Evolutionary conservation across 2,329 filamentous ascomycete species (phyloP).

Genomic region (Massarina eburnea): DNA sequence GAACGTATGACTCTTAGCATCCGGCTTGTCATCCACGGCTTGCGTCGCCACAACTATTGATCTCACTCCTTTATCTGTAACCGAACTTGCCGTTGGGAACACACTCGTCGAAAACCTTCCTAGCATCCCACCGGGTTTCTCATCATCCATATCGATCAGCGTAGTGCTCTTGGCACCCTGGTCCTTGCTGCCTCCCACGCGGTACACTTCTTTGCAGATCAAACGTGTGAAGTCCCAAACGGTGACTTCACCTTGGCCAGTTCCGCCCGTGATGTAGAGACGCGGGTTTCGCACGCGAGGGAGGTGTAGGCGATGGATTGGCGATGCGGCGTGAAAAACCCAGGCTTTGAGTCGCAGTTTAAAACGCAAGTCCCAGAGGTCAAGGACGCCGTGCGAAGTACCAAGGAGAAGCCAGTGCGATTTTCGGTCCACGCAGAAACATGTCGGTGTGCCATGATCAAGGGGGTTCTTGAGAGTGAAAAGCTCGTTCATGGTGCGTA

Average conservation of each 20-base stretch:
- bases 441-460: slow-evolving; percentile 87
- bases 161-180: slow-evolving; percentile 58
- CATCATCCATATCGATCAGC: slow-evolving; percentile 86
- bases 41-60: slow-evolving; percentile 75
- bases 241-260: slow-evolving; percentile 82
- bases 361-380: slow-evolving; percentile 97
- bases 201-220: slow-evolving; percentile 85
- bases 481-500: slow-evolving; percentile 80
- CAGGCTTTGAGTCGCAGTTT: slow-evolving; percentile 82
- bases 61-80: slow-evolving; percentile 68
- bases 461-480: slow-evolving; percentile 84
- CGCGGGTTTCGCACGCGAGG: slow-evolving; percentile 66
- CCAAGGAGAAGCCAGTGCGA: slow-evolving; percentile 90
- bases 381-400: slow-evolving; percentile 88
- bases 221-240: slow-evolving; percentile 95
- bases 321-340: slow-evolving; percentile 78
- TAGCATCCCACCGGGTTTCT: slow-evolving; percentile 81
- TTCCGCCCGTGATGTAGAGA: slow-evolving; percentile 87
- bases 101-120: slow-evolving; percentile 78
- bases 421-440: slow-evolving; percentile 83
- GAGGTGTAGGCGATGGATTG: slow-evolving; percentile 77
- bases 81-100: slow-evolving; percentile 49
- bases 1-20: slow-evolving; percentile 71
- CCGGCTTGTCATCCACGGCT: slow-evolving; percentile 67
- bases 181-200: slow-evolving; percentile 52